A percentile compares a stretch with the other conserved stretches of the same genome.
Conservation (phyloP, 2,329 filamentous ascomycete species). For the Paraphoma sp. region DNA sequence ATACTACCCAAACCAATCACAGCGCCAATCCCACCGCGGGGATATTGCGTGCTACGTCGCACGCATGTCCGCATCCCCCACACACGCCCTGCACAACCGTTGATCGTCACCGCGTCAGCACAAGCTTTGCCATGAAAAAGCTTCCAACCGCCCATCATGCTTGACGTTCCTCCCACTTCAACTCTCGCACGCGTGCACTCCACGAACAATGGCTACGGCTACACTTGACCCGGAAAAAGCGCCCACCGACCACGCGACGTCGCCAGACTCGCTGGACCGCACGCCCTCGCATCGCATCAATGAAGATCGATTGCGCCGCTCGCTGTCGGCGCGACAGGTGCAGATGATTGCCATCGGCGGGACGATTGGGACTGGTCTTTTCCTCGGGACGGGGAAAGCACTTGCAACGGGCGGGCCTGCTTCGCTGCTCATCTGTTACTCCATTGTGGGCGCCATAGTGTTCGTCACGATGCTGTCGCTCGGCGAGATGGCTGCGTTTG, state of each 20-base stretch:
- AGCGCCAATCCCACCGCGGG: no score
- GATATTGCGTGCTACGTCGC: no score
- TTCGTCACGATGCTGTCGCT: conserved; percentile 46
- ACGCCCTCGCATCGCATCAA: conserved; percentile 21
- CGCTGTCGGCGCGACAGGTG: conserved; percentile 56
- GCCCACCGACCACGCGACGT: conserved; percentile 12
- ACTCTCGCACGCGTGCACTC: not conserved
- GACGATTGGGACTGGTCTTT: conserved; percentile 66
- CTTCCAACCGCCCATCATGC: conserved; percentile 17
- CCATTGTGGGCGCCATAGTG: conserved; percentile 40
- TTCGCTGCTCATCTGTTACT: conserved; percentile 45
- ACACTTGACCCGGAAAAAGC: conserved; percentile 23
- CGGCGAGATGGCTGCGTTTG: conserved; percentile 47
- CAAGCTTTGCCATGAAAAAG: conserved; percentile 30
- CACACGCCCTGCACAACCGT: not conserved
- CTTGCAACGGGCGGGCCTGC: conserved; percentile 55
- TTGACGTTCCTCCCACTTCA: conserved; percentile 2
- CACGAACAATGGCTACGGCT: conserved; percentile 15
- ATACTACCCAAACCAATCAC: no score
- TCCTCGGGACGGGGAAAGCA: conserved; percentile 64
- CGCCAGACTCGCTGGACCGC: conserved; percentile 16
- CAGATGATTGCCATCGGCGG: conserved; percentile 69
- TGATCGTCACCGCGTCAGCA: not conserved
- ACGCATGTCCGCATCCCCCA: no score
- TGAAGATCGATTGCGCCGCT: conserved; percentile 32